Base-by-base conservation (phyloP, 2,329 filamentous ascomycete species). In the Lachnellula cervina region DNA sequence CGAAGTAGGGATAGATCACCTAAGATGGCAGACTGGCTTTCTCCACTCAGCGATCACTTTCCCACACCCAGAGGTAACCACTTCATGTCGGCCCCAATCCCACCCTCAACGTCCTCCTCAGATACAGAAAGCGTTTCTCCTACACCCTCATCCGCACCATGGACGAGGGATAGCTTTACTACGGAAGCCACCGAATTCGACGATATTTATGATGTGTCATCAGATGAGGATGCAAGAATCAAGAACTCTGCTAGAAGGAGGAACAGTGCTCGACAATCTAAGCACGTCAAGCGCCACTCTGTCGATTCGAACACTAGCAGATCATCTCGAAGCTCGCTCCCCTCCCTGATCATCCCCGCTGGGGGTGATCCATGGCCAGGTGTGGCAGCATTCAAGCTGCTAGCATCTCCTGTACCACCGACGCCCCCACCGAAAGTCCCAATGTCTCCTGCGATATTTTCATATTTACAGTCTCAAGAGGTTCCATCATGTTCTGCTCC, bases 151-250 rank as follows among this genome's bases (percentile, higher is more conserved):
- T 82, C 81, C 21, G 78, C 81, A 60, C 77, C 77, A 25, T 85
- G 87, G 88, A 85, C 72, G 58, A 77, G 83, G 64, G 76, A 77
- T 65, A 87, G 80, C 75, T 73, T 78, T 64, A 76, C 80, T 69
- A 86, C 86, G 62, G 82, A 83, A 64, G 79, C 80, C 60, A 89
- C 82, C 63, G 86, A 90, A 61, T 93, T 93, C 65, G 89, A 96
- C 71, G 90, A 95, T 65, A 76, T 96, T 49, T 96, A 96, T 71
- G 89, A 94, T 71, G 80, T 90, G 43, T 91, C 68, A 49, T 69
- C 89, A 16, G 90, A 95, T 62, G 84, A 90, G 53, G 90, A 96
- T 64, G 79, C 66, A 63, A 64, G 70, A 70, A 67, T 78, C 73
- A 67, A 75, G 77, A 64, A 46, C 75, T 78, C 67, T 58, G 17